Percentiles rank a stretch among this genome's conserved stretches.
Conservation (phyloP, 495 filamentous ascomycete genomes). For the Trichoderma virens region DNA sequence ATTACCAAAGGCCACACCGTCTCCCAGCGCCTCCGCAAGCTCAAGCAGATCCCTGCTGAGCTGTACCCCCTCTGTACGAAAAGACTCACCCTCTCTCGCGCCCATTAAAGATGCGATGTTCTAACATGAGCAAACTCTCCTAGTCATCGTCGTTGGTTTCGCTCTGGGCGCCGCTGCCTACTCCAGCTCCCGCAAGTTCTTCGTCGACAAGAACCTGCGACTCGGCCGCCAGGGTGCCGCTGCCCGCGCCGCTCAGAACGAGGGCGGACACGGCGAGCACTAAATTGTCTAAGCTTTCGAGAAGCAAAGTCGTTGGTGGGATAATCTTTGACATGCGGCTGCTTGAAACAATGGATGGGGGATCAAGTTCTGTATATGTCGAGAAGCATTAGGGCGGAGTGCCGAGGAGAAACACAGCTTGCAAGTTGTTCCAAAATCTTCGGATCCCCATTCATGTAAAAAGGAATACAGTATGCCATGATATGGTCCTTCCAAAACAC, state of each 20-base stretch:
- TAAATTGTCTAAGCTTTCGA: slow-evolving; percentile 15
- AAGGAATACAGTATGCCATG: background rate
- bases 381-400: slow-evolving; percentile 16
- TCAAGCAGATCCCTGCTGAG: slow-evolving; percentile 87
- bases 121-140: slow-evolving; percentile 9
- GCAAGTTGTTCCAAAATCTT: slow-evolving; percentile 4
- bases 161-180: slow-evolving; percentile 63
- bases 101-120: slow-evolving; percentile 9
- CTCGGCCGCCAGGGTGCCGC: slow-evolving; percentile 51
- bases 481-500: slow-evolving; percentile 25
- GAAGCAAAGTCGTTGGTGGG: background rate
- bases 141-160: slow-evolving; percentile 76
- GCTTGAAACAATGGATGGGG: background rate
- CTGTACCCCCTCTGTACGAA: slow-evolving; percentile 85
- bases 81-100: background rate
- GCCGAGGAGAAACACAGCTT: slow-evolving; percentile 15
- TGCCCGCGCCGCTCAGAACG: slow-evolving; percentile 19
- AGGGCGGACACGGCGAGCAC: slow-evolving; percentile 22
- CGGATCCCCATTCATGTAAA: background rate
- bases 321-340: background rate
- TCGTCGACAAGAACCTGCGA: slow-evolving; percentile 85
- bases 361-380: slow-evolving; percentile 22
- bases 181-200: slow-evolving; percentile 72
- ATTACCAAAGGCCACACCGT: slow-evolving; percentile 74
- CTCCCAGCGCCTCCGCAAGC: slow-evolving; percentile 82